These are phyloP conservation scores for Acer saccharum DNA, from an alignment of 345 rosid species.

Conservation along the genomic window DNA sequence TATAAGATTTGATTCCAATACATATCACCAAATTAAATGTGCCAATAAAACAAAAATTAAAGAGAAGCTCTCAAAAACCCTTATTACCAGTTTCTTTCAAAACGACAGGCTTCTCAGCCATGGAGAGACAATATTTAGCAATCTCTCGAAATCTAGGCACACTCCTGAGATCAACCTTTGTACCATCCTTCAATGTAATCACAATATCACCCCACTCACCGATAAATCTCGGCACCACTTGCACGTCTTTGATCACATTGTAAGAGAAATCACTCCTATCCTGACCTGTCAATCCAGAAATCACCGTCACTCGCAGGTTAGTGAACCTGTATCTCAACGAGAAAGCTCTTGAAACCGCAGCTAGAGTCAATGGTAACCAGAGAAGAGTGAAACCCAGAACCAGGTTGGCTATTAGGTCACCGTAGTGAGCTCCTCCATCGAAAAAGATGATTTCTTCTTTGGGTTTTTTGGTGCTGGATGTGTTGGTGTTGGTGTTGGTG, in stretches of 20 bases:
- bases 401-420: slow-evolving; percentile 81
- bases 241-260: slow-evolving; percentile 81
- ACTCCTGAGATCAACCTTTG: slow-evolving; percentile 82
- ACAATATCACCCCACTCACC: slow-evolving; percentile 97
- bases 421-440: slow-evolving; percentile 96
- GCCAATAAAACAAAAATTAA: not conserved
- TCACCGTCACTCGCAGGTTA: slow-evolving; percentile 86
- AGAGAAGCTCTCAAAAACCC: slow-evolving; percentile 40
- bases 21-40: not conserved
- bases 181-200: slow-evolving; percentile 75
- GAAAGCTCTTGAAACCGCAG: slow-evolving; percentile 85
- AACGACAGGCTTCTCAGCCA: slow-evolving; percentile 66
- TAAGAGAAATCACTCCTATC: slow-evolving; percentile 93
- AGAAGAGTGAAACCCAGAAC: slow-evolving; percentile 80
- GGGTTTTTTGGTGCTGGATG: slow-evolving; percentile 24
- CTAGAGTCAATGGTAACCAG: slow-evolving; percentile 93
- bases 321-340: slow-evolving; percentile 86
- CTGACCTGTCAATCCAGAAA: slow-evolving; percentile 82
- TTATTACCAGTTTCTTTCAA: slow-evolving; percentile 50
- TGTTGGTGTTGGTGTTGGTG: not conserved
- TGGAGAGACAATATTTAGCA: slow-evolving; percentile 73
- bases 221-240: slow-evolving; percentile 88
- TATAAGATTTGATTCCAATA: not conserved
- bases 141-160: slow-evolving; percentile 92
- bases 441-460: slow-evolving; percentile 73